Conservation (phyloP, 2,329 filamentous ascomycete genomes). For the Botrytis cinerea region DNA sequence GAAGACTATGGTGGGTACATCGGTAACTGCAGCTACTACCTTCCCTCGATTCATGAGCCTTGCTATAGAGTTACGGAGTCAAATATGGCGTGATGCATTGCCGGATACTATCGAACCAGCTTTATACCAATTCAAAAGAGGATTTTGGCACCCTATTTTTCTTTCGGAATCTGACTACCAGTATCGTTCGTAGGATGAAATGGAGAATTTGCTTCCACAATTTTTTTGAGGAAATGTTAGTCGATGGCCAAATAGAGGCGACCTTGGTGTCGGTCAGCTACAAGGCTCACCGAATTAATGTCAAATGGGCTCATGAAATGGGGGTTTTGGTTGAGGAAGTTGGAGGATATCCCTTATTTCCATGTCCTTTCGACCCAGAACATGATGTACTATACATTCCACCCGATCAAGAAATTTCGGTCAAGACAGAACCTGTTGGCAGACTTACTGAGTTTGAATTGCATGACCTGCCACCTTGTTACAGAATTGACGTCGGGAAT, state of each 20-base stretch:
- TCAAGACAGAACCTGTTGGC: rapidly evolving
- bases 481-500: neutral
- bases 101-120: neutral
- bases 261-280: neutral
- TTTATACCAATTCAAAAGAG: neutral
- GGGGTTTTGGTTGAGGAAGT: neutral
- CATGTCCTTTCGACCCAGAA: neutral
- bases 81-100: neutral
- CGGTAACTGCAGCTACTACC: too few relatives aligned
- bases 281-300: neutral
- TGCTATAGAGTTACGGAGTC: neutral
- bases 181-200: neutral
- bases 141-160: neutral
- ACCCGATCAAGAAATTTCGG: too few relatives aligned
- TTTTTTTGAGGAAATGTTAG: neutral
- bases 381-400: neutral
- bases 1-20: neutral
- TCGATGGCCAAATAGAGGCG: neutral
- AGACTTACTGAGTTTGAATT: neutral
- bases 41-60: neutral
- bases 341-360: neutral
- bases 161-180: neutral
- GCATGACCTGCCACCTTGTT: neutral
- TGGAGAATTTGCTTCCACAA: neutral
- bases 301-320: neutral